Evolutionary conservation across 805 yeast species (phyloP).

Genomic region (Phaffomyces opuntiae): DNA sequence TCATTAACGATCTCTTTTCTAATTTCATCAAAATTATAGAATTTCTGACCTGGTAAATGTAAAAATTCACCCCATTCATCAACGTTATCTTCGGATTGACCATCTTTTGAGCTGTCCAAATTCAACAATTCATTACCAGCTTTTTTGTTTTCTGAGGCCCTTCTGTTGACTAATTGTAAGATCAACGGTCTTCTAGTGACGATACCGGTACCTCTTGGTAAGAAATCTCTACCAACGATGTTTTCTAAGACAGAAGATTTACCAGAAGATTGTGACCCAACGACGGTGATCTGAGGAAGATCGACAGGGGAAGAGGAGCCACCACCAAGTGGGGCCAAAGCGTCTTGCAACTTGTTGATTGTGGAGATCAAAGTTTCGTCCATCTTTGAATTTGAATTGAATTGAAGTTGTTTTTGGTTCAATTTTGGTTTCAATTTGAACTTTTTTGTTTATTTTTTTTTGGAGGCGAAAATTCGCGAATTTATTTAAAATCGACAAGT

Average conservation of each 20-base stretch:
- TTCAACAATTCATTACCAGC: slow-evolving; percentile 26
- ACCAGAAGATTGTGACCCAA: slow-evolving; percentile 87
- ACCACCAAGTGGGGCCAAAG: slow-evolving; percentile 81
- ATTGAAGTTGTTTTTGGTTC: neutral
- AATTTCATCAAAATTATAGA: slow-evolving; percentile 82
- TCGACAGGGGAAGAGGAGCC: slow-evolving; percentile 79
- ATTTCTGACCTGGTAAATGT: slow-evolving; percentile 83
- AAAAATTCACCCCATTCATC: slow-evolving; percentile 98
- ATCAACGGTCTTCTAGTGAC: slow-evolving; percentile 87
- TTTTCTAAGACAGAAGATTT: slow-evolving; percentile 86
- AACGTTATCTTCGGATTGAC: slow-evolving; percentile 57
- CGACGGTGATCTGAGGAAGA: slow-evolving; percentile 91
- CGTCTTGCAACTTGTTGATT: slow-evolving; percentile 78
- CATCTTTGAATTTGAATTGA: slow-evolving; percentile 31
- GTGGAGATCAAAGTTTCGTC: slow-evolving; percentile 70
- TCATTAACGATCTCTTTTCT: slow-evolving; percentile 87
- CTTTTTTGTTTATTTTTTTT: neutral
- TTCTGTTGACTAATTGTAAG: slow-evolving; percentile 69
- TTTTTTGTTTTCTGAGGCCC: slow-evolving; percentile 31
- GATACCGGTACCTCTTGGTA: slow-evolving; percentile 90
- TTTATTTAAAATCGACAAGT: neutral
- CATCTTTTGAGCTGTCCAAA: slow-evolving; percentile 36
- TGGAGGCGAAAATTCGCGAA: slow-evolving; percentile 1
- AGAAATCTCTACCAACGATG: slow-evolving; percentile 84
- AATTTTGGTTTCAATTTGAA: no score